A percentile compares a stretch with the other conserved stretches of the same genome.
These are phyloP conservation scores for Aurinia saxatilis DNA, from an alignment of 345 rosid genomes.

Conservation along the genomic window DNA sequence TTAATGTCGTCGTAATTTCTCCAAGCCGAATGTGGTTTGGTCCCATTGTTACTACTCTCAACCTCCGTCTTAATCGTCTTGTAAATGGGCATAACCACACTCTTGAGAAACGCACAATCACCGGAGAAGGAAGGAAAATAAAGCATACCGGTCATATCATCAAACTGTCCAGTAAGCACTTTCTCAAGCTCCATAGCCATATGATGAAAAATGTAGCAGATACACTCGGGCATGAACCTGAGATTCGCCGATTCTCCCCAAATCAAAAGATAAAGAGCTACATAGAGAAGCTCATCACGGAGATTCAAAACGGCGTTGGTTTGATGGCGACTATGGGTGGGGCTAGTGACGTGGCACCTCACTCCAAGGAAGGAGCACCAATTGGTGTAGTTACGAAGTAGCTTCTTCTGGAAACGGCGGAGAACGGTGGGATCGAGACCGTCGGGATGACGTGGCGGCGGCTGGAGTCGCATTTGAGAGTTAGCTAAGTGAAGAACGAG, in stretches of 20 bases:
- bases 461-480: conserved; percentile 70
- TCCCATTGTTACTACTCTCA: conserved; percentile 74
- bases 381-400: conserved; percentile 54
- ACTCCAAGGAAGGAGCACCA: conserved; percentile 71
- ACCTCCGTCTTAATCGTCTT: conserved; percentile 71
- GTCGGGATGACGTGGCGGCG: conserved; percentile 43
- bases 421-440: conserved; percentile 53
- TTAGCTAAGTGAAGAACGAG: conserved; percentile 86
- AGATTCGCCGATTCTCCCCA: conserved; percentile 96
- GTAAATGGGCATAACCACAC: conserved; percentile 78
- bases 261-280: conserved; percentile 58
- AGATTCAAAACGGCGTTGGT: conserved; percentile 25
- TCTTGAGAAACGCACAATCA: conserved; percentile 58
- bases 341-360: conserved; percentile 34
- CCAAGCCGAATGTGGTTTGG: conserved; percentile 94
- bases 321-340: conserved; percentile 25
- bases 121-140: conserved; percentile 75
- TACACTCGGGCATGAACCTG: conserved; percentile 83
- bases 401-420: conserved; percentile 50
- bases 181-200: conserved; percentile 93
- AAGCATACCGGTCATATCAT: conserved; percentile 86
- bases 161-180: conserved; percentile 71
- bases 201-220: conserved; percentile 76
- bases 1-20: conserved; percentile 90
- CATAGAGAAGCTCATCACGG: conserved; percentile 67